phyloP scores from a whole-genome alignment of 192 early-diverging fungal genomes.

The Entomortierella chlamydospora region DNA sequence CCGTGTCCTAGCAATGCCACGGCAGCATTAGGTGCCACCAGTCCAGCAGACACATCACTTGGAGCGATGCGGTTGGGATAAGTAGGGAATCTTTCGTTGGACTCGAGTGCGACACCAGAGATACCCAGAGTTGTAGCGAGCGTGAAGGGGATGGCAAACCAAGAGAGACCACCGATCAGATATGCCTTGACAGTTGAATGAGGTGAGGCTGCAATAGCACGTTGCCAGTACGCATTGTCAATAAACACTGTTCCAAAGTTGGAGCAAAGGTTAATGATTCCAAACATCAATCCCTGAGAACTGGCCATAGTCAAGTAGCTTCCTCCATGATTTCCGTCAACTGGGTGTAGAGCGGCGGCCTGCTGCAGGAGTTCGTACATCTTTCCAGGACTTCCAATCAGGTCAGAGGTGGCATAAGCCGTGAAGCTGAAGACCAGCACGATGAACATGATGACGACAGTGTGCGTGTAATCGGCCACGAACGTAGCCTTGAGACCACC shows the following conservation, averaged over 20 bases:
- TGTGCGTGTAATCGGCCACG: slow-evolving; percentile 78
- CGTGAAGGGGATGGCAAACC: slow-evolving; percentile 82
- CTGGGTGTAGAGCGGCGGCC: slow-evolving; percentile 62
- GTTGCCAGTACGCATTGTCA: slow-evolving; percentile 82
- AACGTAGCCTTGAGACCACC: slow-evolving; percentile 84
- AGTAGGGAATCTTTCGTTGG: slow-evolving; percentile 62
- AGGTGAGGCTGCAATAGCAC: slow-evolving; percentile 77
- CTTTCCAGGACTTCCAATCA: slow-evolving; percentile 71
- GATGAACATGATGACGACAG: slow-evolving; percentile 76
- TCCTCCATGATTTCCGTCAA: slow-evolving; percentile 70
- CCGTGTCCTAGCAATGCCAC: slow-evolving; percentile 70
- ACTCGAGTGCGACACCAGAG: slow-evolving; percentile 73
- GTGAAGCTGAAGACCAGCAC: slow-evolving; percentile 77
- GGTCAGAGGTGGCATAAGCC: slow-evolving; percentile 67
- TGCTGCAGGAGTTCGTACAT: slow-evolving; percentile 76
- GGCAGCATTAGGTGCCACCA: slow-evolving; percentile 75
- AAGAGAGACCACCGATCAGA: slow-evolving; percentile 79
- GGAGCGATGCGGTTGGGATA: slow-evolving; percentile 64
- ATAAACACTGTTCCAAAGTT: slow-evolving; percentile 84
- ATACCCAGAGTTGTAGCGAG: slow-evolving; percentile 79
- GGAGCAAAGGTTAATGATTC: slow-evolving; percentile 80
- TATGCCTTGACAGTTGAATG: slow-evolving; percentile 76
- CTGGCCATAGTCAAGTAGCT: slow-evolving; percentile 74
- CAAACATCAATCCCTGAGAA: slow-evolving; percentile 74
- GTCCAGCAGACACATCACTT: slow-evolving; percentile 71